Conservation (phyloP, 75 land plant genomes). For the Gnetum montanum region DNA sequence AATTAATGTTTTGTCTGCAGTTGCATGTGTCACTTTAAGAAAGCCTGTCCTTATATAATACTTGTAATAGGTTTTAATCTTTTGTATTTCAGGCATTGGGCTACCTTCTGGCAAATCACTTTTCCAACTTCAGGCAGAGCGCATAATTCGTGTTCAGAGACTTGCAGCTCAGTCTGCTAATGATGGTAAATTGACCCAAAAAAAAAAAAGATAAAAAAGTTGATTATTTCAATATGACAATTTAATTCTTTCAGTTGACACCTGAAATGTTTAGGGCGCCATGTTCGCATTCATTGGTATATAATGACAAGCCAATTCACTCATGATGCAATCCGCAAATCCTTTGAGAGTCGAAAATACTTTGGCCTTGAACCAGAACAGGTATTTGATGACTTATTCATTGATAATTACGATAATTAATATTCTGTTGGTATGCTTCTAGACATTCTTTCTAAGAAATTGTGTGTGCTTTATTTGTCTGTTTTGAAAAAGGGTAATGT, state of each 20-base stretch:
- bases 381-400: constrained; percentile 18
- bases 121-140: constrained; percentile 90
- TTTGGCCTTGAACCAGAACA: constrained; percentile 86
- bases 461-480: no score
- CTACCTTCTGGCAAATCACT: constrained; percentile 88
- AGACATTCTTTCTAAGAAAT: no score
- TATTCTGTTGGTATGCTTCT: no score
- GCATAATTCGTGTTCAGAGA: constrained; percentile 62
- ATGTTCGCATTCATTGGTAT: constrained; percentile 65
- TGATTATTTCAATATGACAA: not conserved
- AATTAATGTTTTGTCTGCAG: no score
- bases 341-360: constrained; percentile 68
- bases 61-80: no score
- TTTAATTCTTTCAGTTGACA: not conserved
- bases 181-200: constrained; percentile 32
- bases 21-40: no score
- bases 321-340: constrained; percentile 58
- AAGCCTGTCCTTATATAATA: not conserved
- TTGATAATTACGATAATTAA: no score
- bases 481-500: no score
- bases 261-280: constrained; percentile 30
- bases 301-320: constrained; percentile 93
- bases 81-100: constrained; percentile 53
- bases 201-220: not conserved
- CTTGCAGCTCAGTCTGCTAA: constrained; percentile 52